Percentiles rank a stretch among this genome's conserved stretches.
Conservation (phyloP, 805 yeast genomes). For the Nakazawaea siamensis region DNA sequence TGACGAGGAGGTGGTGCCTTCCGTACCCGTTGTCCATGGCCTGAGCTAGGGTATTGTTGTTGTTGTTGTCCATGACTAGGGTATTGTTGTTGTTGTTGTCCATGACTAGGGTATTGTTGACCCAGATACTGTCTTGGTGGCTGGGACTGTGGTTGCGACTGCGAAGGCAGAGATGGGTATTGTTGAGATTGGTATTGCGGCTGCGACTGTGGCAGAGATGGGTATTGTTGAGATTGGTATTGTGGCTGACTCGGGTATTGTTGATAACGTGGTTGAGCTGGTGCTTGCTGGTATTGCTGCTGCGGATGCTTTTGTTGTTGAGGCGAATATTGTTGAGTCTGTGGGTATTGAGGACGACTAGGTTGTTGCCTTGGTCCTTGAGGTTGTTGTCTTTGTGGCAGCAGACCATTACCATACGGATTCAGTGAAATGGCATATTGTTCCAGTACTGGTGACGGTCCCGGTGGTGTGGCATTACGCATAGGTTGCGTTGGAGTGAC, state of each 20-base stretch:
- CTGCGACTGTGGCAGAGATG: conserved; percentile 1
- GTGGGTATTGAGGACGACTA: neutral
- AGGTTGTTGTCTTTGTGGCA: conserved; percentile 11
- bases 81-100: conserved; percentile 11
- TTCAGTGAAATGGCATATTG: neutral
- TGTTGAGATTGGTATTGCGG: conserved; percentile 2
- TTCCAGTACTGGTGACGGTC: conserved; percentile 1
- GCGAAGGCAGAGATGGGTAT: conserved; percentile 6
- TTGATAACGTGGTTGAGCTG: conserved; percentile 2
- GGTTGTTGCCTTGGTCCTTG: conserved; percentile 10
- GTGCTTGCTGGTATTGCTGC: conserved; percentile 6
- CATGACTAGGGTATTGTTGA: conserved; percentile 1
- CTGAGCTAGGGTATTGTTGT: neutral
- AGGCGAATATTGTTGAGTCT: conserved; percentile 4
- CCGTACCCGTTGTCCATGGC: neutral
- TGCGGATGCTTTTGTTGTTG: conserved; percentile 4
- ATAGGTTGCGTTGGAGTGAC: no score
- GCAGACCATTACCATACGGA: conserved; percentile 1
- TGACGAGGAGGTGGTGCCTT: conserved; percentile 1
- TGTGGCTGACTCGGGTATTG: conserved; percentile 9
- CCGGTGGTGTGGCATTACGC: neutral
- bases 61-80: neutral
- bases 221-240: conserved; percentile 9
- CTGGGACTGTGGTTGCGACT: conserved; percentile 6
- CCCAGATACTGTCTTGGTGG: neutral